Percentiles rank a stretch among this genome's conserved stretches.
Conservation (phyloP, 2,329 filamentous ascomycete species). For the Fusarium duplospermum region DNA sequence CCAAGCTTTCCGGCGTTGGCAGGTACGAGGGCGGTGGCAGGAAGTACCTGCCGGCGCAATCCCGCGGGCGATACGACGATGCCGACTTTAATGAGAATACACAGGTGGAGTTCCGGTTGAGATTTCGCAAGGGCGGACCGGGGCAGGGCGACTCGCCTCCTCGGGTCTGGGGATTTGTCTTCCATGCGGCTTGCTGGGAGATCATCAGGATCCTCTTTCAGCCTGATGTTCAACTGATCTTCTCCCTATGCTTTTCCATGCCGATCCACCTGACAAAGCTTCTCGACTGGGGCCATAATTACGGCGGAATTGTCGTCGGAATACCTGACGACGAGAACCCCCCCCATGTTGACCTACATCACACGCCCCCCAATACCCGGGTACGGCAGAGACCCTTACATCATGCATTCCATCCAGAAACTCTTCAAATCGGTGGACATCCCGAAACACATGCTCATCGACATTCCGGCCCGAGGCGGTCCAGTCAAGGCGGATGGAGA, state of each 20-base stretch:
- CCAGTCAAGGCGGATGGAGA: neutral
- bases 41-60: neutral
- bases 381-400: neutral
- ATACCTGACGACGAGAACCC: neutral
- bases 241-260: conserved; percentile 15
- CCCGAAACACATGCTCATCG: neutral
- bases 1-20: neutral
- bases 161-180: conserved; percentile 13
- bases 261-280: neutral
- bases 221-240: neutral
- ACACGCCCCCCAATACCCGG: neutral
- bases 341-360: neutral
- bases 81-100: neutral
- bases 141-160: neutral
- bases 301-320: neutral
- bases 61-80: neutral
- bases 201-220: conserved; percentile 2
- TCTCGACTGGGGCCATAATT: conserved; percentile 20
- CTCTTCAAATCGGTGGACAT: neutral
- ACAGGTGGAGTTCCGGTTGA: neutral
- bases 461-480: neutral
- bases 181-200: conserved; percentile 21
- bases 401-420: neutral
- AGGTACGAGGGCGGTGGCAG: neutral
- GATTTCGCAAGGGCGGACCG: neutral